Base-by-base conservation (phyloP, 192 early-diverging fungal genomes). In the Linnemannia schmuckeri region DNA sequence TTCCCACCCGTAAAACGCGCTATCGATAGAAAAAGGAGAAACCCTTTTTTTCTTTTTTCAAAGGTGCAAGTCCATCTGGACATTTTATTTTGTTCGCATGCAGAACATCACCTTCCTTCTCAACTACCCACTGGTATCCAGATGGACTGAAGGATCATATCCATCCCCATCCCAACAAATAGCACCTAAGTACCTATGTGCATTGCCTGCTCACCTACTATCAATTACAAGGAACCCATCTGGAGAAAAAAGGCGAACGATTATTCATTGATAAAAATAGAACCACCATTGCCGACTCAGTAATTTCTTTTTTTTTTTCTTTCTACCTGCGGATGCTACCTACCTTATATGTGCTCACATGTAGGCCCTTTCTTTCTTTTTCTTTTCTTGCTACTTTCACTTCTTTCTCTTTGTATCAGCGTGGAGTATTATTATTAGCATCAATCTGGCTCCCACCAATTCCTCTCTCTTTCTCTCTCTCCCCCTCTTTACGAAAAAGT, bases 381-480 rank as follows among this genome's bases (percentile, higher is more conserved):
- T 24, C 20, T 35, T 41, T 33, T 49, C 10, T 30, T 37, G 41
- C 0, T 63, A 47, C 71, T 57, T 49, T 44, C 15, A 35, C 61
- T 57, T 71, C 20, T n/a, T 44, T 30, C 33, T 55, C 9, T 37
- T 7, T 13, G 47, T 52, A 52, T 52, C 47, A 68, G 38, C 37
- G 46, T 49, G 33, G 27, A 47, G 24, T 52, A 74, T 46, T 80
- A 80, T 74, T 75, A 74, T 74, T 80, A 79, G 78, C 70, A 35
- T 6, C 41, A 46, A 9, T 72, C 70, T 38, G 38, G 40, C 38
- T 72, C 41, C 70, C 52, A 54, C 22, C 52, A 37, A 37, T 37
- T 37, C 35, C 73, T 35, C 9, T 49, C 35, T 57, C 47, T 30
- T 30, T 55, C 49, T 12, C 72, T 49, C 44, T 4, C 44, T 75